Evolutionary conservation across 2,329 filamentous ascomycete genomes (phyloP), one percentile per base, ranked within the genome.

Genomic region (Sporothrix inflata): DNA sequence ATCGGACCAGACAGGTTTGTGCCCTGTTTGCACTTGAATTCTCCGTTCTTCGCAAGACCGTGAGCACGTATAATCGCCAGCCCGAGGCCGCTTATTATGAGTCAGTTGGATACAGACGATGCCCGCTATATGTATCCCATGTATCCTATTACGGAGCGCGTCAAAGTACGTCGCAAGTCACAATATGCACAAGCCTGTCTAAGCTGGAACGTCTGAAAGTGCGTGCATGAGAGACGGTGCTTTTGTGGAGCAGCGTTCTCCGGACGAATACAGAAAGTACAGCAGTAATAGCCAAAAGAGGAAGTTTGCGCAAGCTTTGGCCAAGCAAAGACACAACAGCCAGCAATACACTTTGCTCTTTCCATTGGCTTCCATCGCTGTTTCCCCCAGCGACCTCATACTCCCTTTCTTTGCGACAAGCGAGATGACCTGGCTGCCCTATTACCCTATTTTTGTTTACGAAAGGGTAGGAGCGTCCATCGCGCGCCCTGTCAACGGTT

Each of bases 281-380:
- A 49, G 12, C 42, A 34, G 24, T 30, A 30, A 66, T 61, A 27
- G 57, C 66, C 71, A n/a, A 66, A 72, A 55, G 34, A 65, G 71
- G 71, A 72, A 72, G 65, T 72, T 69, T 55, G 42, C 21, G 19
- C 63, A 69, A 24, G 38, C 21, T 30, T 34, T 34, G n/a, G 66
- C 40, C 21, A n/a, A 42, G 60, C 38, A 66, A 47, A 19, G 14
- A 49, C 27, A 66, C 61, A 47, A 7, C 14, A 34, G 16, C 40
- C 6, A 51, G 42, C n/a, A n/a, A n/a, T n/a, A 34, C 63, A 7
- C 47, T 27, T 57, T 57, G n/a, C 49, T 11, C 40, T 12, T 69
- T 60, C 55, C 55, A 63, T 49, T 70, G 24, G 40, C 19, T 70
- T 61, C 68, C 55, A 70, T 63, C 40, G 30, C 27, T 69, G 24